Percentiles rank a stretch among this genome's conserved stretches.
These are phyloP conservation scores for Pseudonitzschia pungens DNA, from an alignment of 108 stramenopile genomes.

Conservation along the genomic window DNA sequence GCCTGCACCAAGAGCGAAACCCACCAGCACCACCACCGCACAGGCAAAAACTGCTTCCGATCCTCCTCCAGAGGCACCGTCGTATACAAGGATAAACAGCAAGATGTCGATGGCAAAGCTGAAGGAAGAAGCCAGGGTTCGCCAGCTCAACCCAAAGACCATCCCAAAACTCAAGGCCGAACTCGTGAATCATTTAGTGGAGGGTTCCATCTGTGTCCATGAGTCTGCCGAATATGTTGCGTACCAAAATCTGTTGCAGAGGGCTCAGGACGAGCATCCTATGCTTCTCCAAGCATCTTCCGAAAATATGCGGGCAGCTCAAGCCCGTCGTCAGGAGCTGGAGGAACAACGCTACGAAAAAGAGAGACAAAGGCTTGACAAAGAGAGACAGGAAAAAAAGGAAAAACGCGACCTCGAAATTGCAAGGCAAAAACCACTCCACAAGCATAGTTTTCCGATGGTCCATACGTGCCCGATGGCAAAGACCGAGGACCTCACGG, in stretches of 20 bases:
- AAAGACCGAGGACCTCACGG: background rate
- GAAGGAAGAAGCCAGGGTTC: background rate
- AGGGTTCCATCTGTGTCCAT: constrained; percentile 7
- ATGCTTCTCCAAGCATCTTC: background rate
- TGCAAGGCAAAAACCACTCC: background rate
- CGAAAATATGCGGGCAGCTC: background rate
- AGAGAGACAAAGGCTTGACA: background rate
- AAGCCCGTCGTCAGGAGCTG: background rate
- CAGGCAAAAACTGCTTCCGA: background rate
- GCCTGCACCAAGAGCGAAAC: background rate
- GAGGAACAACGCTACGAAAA: background rate
- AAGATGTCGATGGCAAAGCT: background rate
- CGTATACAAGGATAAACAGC: constrained; percentile 1
- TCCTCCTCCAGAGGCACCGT: background rate
- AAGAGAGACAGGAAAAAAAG: background rate
- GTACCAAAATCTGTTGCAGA: background rate
- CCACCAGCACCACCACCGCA: background rate
- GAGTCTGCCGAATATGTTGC: background rate
- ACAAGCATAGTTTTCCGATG: background rate
- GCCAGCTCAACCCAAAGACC: background rate
- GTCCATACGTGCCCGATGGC: background rate
- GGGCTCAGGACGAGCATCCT: background rate
- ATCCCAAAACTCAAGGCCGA: background rate
- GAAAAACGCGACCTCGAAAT: background rate
- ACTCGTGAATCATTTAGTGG: background rate